A percentile compares a stretch with the other conserved stretches of the same genome.
phyloP scores from a whole-genome alignment of 2,329 filamentous ascomycete species.

The Blumeria hordei region DNA sequence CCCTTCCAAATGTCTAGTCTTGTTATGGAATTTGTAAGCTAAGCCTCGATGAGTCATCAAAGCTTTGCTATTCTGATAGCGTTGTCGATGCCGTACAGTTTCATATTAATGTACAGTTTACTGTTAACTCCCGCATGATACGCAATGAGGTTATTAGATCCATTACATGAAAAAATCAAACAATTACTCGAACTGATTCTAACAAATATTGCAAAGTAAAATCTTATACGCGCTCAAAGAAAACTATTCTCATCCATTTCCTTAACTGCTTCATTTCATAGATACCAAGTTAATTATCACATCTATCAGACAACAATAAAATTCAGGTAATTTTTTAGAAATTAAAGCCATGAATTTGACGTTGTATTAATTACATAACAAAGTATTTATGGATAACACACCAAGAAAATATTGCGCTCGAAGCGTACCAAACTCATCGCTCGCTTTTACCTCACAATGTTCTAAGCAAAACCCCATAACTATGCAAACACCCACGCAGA shows the following conservation, averaged over 20 bases:
- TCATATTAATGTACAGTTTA: too few relatives aligned
- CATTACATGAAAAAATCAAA: too few relatives aligned
- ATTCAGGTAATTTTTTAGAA: too few relatives aligned
- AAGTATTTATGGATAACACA: not conserved
- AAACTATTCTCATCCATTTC: not conserved
- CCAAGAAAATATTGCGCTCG: not conserved
- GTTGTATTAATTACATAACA: not conserved
- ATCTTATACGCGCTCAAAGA: not conserved
- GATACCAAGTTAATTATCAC: not conserved
- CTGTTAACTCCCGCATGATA: too few relatives aligned
- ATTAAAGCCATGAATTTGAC: not conserved
- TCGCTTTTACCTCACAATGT: too few relatives aligned
- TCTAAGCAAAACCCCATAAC: slow-evolving; percentile 1
- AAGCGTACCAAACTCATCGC: not conserved
- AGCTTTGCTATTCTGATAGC: too few relatives aligned
- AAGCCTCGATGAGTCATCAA: too few relatives aligned
- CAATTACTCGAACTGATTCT: too few relatives aligned
- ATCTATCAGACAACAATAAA: not conserved
- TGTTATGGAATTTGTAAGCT: not conserved
- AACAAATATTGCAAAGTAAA: too few relatives aligned
- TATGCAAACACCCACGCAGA: too few relatives aligned
- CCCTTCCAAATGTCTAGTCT: not conserved
- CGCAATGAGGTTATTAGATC: too few relatives aligned
- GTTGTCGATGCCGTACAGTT: too few relatives aligned
- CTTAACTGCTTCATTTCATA: not conserved